Evolutionary conservation across 371 early-diverging fungal species (phyloP).

Genomic region (Vairimorpha necatrix): DNA sequence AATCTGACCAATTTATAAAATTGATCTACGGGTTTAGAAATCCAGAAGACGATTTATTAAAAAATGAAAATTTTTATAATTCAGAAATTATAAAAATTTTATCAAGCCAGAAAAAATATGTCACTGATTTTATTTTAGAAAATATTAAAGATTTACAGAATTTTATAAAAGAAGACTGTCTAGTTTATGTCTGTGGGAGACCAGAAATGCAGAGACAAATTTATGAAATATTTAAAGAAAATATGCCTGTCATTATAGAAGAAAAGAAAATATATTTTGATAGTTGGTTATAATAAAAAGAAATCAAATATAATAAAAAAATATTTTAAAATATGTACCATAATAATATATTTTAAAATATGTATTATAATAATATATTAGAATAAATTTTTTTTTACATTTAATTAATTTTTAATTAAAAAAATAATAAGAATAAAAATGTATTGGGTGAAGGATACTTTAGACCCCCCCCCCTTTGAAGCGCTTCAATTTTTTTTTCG

Average conservation of each 20-base stretch:
- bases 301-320: too few species aligned
- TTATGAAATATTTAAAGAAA: constrained; percentile 26
- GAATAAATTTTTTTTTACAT: neutral
- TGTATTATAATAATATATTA: neutral
- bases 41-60: constrained; percentile 56
- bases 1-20: constrained; percentile 23
- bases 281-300: constrained; percentile 38
- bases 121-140: constrained; percentile 40
- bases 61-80: neutral
- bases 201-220: constrained; percentile 47
- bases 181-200: constrained; percentile 48
- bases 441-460: too few species aligned
- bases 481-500: too few species aligned
- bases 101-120: constrained; percentile 27
- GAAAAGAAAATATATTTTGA: constrained; percentile 47
- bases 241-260: constrained; percentile 16
- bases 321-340: too few species aligned
- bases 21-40: constrained; percentile 63
- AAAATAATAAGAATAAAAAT: too few species aligned
- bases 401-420: too few species aligned
- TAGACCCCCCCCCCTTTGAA: too few species aligned
- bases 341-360: neutral
- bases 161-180: constrained; percentile 20
- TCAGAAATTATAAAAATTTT: constrained; percentile 24
- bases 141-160: constrained; percentile 16